A percentile compares a stretch with the other conserved stretches of the same genome.
Evolutionary conservation across 768 basidiomycete species (phyloP).

Genomic region (Hygrophorus russula): DNA sequence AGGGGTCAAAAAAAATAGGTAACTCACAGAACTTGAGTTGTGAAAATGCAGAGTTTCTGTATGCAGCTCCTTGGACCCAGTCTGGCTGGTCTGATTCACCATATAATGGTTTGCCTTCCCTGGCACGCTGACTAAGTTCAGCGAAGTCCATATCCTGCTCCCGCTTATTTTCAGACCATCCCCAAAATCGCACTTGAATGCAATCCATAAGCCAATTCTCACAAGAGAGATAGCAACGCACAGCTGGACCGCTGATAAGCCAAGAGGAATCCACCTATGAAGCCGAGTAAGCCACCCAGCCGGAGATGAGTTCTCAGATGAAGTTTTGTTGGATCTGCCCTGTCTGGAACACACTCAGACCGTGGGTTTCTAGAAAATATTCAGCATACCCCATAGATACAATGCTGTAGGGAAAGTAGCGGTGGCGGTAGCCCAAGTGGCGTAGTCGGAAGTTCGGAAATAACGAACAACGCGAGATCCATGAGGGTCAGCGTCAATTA

Average conservation of each 20-base stretch:
- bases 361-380: not conserved
- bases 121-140: slow-evolving; percentile 67
- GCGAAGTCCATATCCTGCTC: slow-evolving; percentile 70
- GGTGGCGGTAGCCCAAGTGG: slow-evolving; percentile 69
- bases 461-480: slow-evolving; percentile 79
- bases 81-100: slow-evolving; percentile 72
- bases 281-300: slow-evolving; percentile 69
- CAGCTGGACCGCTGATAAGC: slow-evolving; percentile 88
- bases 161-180: slow-evolving; percentile 80
- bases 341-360: slow-evolving; percentile 22
- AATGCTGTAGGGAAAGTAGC: slow-evolving; percentile 74
- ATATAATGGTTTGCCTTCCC: slow-evolving; percentile 76
- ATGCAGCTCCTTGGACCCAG: slow-evolving; percentile 82
- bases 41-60: slow-evolving; percentile 85
- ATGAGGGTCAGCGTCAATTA: slow-evolving; percentile 93
- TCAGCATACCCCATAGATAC: slow-evolving; percentile 62
- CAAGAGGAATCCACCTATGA: slow-evolving; percentile 83
- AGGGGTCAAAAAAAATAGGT: slow-evolving; percentile 4
- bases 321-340: slow-evolving; percentile 33
- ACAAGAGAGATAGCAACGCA: slow-evolving; percentile 28
- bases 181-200: slow-evolving; percentile 82
- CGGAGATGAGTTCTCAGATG: slow-evolving; percentile 26
- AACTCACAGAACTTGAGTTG: slow-evolving; percentile 83
- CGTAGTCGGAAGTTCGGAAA: slow-evolving; percentile 83
- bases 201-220: slow-evolving; percentile 4